phyloP scores from a whole-genome alignment of 768 basidiomycete genomes.

The Suillus ampliporus region DNA sequence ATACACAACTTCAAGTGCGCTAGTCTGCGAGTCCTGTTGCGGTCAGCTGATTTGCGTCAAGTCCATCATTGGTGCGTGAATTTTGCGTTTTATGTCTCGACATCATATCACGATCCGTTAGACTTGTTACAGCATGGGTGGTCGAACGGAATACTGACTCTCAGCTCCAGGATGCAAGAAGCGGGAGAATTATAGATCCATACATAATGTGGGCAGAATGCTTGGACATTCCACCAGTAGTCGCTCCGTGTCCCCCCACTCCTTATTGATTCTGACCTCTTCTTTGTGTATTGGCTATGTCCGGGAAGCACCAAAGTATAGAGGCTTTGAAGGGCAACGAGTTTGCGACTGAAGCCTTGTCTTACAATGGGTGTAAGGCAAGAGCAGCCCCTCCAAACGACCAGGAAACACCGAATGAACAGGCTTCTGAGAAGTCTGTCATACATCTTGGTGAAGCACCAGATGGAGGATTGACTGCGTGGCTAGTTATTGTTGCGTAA shows the following conservation, averaged over 20 bases:
- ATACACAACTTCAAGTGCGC: neutral
- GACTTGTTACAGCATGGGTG: neutral
- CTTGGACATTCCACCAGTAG: neutral
- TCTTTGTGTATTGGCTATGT: neutral
- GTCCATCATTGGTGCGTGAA: neutral
- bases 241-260: neutral
- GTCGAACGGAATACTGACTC: neutral
- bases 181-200: neutral
- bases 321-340: neutral
- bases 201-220: neutral
- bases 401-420: neutral
- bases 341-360: neutral
- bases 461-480: slow-evolving; percentile 37
- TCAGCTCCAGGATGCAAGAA: neutral
- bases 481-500: slow-evolving; percentile 36
- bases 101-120: neutral
- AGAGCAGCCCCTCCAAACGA: slow-evolving; percentile 17
- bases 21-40: neutral
- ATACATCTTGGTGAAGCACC: slow-evolving; percentile 31
- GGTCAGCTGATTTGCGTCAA: neutral
- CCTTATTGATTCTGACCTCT: neutral
- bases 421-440: slow-evolving; percentile 15
- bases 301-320: neutral
- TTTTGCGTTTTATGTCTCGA: neutral
- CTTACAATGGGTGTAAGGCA: no score